phyloP scores from a whole-genome alignment of 768 basidiomycete species.

The Fomitopsis pulvina region DNA sequence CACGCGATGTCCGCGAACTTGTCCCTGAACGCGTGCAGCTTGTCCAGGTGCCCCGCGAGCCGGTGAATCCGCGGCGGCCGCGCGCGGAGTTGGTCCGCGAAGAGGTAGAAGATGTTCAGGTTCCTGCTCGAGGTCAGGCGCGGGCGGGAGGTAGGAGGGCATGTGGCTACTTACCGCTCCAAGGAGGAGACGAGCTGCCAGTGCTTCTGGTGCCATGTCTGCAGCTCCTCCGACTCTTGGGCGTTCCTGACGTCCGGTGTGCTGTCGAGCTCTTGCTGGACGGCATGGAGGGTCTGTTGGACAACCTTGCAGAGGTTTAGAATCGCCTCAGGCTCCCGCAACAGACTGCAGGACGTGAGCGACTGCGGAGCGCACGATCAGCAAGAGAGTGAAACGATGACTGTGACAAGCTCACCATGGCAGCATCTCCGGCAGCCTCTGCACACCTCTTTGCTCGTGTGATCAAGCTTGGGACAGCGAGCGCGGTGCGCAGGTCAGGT shows the following conservation, averaged over 20 bases:
- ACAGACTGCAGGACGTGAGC: constrained; percentile 11
- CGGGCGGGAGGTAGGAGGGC: not conserved
- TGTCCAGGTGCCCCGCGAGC: constrained; percentile 12
- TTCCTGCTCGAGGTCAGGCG: constrained; percentile 4
- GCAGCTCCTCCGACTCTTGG: constrained; percentile 7
- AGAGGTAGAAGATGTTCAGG: constrained; percentile 12
- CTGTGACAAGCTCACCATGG: constrained; percentile 8
- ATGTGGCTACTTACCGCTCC: constrained; percentile 7
- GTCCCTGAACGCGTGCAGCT: constrained; percentile 12
- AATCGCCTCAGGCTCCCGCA: constrained; percentile 13
- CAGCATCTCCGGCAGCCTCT: constrained; percentile 10
- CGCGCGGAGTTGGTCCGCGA: constrained; percentile 10
- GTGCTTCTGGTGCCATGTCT: constrained; percentile 13
- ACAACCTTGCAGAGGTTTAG: constrained; percentile 7
- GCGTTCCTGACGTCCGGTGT: constrained; percentile 9
- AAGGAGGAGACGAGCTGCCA: constrained; percentile 12
- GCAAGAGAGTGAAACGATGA: not conserved
- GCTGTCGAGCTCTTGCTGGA: constrained; percentile 12
- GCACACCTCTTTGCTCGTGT: constrained; percentile 10
- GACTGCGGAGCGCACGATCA: constrained; percentile 1
- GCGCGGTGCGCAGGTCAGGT: constrained; percentile 7
- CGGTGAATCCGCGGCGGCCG: constrained; percentile 15
- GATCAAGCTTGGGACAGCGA: constrained; percentile 9
- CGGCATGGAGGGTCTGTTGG: constrained; percentile 2
- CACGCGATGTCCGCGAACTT: constrained; percentile 17